A percentile compares a stretch with the other conserved stretches of the same genome.
Conservation (phyloP, 306 rosid species). For the Spatholobus suberectus region DNA sequence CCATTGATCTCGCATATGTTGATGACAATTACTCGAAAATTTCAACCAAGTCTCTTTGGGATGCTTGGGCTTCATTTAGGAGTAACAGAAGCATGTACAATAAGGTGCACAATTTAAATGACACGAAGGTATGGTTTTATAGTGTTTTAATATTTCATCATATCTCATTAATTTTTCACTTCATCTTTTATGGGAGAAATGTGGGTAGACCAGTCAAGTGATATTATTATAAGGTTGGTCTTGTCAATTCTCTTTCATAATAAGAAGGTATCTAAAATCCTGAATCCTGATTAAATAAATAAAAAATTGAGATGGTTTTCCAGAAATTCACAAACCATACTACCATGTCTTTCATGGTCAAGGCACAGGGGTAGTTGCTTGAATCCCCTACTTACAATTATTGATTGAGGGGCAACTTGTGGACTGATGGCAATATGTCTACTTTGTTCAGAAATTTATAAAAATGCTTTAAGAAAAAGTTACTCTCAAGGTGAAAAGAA, state of each 20-base stretch:
- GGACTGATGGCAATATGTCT: neutral
- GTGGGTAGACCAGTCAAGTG: neutral
- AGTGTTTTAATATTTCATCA: neutral
- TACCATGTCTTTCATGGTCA: neutral
- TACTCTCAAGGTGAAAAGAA: neutral
- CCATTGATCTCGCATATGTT: conserved; percentile 72
- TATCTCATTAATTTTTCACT: neutral
- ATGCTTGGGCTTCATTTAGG: conserved; percentile 72
- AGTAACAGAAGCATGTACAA: conserved; percentile 40
- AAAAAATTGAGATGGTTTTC: neutral
- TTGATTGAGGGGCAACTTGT: neutral
- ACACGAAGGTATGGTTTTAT: conserved; percentile 53
- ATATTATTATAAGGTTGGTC: neutral
- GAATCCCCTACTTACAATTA: neutral
- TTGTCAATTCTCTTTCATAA: neutral
- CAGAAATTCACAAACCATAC: neutral
- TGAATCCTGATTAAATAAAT: neutral
- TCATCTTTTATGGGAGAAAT: neutral
- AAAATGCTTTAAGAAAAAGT: neutral
- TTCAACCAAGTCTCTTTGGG: conserved; percentile 57
- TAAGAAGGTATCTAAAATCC: neutral
- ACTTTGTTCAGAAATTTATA: neutral
- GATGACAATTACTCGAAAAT: conserved; percentile 72
- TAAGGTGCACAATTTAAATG: conserved; percentile 34
- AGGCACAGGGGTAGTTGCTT: neutral